A percentile compares a stretch with the other conserved stretches of the same genome.
These are phyloP conservation scores for Rhododendron vialii DNA, from an alignment of 148 eudicot species.

Conservation along the genomic window DNA sequence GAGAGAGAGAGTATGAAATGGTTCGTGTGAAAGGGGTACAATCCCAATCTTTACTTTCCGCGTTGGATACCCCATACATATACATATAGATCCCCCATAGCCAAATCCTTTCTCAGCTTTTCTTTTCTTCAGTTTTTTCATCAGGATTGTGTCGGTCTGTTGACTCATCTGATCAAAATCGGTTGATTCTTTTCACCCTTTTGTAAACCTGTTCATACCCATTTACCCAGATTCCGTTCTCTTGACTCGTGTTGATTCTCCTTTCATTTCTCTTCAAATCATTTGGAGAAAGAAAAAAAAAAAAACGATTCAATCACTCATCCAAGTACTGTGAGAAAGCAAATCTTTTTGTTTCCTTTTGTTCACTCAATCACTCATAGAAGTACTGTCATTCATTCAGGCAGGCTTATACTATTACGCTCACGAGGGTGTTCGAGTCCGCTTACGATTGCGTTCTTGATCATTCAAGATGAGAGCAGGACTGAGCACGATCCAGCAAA, in stretches of 20 bases:
- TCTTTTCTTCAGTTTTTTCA: neutral
- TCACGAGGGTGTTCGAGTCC: no score
- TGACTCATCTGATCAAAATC: neutral
- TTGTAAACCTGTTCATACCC: neutral
- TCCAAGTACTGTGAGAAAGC: neutral
- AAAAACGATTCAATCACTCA: neutral
- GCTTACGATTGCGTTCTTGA: neutral
- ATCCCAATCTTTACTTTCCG: neutral
- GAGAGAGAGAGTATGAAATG: neutral
- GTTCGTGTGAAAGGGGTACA: neutral
- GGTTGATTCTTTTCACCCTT: neutral
- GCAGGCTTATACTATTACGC: no score
- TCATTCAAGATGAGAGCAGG: constrained; percentile 67
- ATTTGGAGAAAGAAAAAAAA: neutral
- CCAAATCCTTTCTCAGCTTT: neutral
- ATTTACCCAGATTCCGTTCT: neutral
- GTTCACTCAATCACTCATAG: no score
- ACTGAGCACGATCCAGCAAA: constrained; percentile 81
- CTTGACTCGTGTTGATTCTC: neutral
- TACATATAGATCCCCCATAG: neutral
- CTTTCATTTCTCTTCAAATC: neutral
- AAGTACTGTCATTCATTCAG: no score
- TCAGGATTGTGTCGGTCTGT: neutral
- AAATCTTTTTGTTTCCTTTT: neutral
- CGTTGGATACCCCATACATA: neutral